Evolutionary conservation across 371 early-diverging fungal genomes (phyloP).

Genomic region (Coemansia sp.): DNA sequence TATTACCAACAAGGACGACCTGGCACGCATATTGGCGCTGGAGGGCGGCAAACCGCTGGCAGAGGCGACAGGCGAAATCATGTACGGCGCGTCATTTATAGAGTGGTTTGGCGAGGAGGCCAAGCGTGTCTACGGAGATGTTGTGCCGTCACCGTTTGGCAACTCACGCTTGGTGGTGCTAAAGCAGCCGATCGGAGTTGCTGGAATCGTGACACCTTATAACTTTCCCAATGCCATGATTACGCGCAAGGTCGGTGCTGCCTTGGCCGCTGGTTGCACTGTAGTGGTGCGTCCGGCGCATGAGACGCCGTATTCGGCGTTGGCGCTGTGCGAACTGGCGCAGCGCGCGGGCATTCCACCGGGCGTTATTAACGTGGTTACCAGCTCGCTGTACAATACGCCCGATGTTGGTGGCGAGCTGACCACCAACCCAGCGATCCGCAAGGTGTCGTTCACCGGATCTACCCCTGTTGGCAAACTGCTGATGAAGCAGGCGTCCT

Average conservation of each 20-base stretch:
- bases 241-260: slow-evolving; percentile 82
- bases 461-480: slow-evolving; percentile 72
- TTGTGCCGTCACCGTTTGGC: slow-evolving; percentile 66
- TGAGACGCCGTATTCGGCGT: slow-evolving; percentile 82
- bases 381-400: slow-evolving; percentile 59
- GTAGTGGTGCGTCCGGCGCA: slow-evolving; percentile 55
- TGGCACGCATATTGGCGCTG: slow-evolving; percentile 74
- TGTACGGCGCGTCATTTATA: slow-evolving; percentile 75
- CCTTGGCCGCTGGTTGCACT: slow-evolving; percentile 77
- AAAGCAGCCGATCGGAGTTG: slow-evolving; percentile 85
- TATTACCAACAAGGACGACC: slow-evolving; percentile 66
- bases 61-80: slow-evolving; percentile 71
- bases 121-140: slow-evolving; percentile 74
- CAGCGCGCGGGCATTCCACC: slow-evolving; percentile 80
- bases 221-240: slow-evolving; percentile 94
- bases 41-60: slow-evolving; percentile 70
- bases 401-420: slow-evolving; percentile 69
- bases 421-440: slow-evolving; percentile 63
- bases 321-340: slow-evolving; percentile 75
- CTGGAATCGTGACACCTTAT: slow-evolving; percentile 89
- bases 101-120: slow-evolving; percentile 91
- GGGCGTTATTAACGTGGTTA: slow-evolving; percentile 84
- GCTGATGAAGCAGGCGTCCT: slow-evolving; percentile 67
- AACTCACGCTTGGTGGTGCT: slow-evolving; percentile 66
- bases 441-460: slow-evolving; percentile 82